A percentile compares a stretch with the other conserved stretches of the same genome.
Conservation (phyloP, 116 monocot species). For the Trichopus zeylanicus region DNA sequence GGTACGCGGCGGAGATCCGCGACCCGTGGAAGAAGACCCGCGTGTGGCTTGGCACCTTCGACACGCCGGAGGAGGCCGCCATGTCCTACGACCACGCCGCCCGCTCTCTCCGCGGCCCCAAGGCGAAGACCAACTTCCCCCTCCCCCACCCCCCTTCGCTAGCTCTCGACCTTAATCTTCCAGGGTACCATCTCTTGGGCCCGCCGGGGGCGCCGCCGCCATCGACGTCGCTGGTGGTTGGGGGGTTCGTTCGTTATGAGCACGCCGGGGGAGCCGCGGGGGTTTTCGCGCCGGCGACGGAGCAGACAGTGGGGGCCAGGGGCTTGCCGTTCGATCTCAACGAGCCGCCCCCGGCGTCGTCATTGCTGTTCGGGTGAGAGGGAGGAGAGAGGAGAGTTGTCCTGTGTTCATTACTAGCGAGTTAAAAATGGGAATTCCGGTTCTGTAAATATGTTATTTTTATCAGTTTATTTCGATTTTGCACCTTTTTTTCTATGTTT, state of each 20-base stretch:
- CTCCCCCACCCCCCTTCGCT: slow-evolving; percentile 1
- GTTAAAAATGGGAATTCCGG: no score
- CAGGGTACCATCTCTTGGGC: slow-evolving; percentile 2
- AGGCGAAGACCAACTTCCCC: slow-evolving; percentile 49
- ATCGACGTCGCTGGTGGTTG: slow-evolving; percentile 6
- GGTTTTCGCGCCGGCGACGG: background rate
- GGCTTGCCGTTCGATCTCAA: slow-evolving; percentile 26
- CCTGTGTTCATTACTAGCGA: no score
- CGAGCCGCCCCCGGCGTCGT: slow-evolving; percentile 24
- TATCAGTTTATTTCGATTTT: no score
- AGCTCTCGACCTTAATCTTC: slow-evolving; percentile 5
- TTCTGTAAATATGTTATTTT: no score
- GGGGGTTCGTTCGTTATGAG: slow-evolving; percentile 3
- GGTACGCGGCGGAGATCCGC: slow-evolving; percentile 42
- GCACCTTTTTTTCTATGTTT: no score
- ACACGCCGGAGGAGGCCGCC: slow-evolving; percentile 52
- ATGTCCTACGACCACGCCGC: slow-evolving; percentile 33
- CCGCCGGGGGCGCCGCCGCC: slow-evolving; percentile 5
- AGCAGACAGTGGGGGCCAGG: background rate
- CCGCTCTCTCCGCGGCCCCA: slow-evolving; percentile 23
- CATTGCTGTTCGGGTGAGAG: no score
- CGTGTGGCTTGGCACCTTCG: slow-evolving; percentile 51
- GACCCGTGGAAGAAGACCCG: slow-evolving; percentile 31
- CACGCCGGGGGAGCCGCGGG: background rate
- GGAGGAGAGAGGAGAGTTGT: no score